phyloP scores from a whole-genome alignment of 768 basidiomycete species.

The Phylloporus sp. region DNA sequence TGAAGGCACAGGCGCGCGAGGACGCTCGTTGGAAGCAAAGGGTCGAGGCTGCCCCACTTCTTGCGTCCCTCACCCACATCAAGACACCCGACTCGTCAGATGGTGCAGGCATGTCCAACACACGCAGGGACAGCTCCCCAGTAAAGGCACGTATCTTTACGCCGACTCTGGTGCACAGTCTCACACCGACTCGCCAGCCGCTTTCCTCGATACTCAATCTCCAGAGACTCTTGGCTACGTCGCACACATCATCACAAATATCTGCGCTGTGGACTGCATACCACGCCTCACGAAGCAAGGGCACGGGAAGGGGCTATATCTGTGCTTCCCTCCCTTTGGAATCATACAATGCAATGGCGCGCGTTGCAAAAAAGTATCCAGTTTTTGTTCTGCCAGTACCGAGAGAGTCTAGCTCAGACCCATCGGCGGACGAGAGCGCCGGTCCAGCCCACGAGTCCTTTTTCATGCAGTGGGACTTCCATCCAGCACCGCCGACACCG shows the following conservation, averaged over 20 bases:
- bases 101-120: conserved; percentile 7
- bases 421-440: conserved; percentile 32
- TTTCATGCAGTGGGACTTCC: conserved; percentile 87
- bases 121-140: conserved; percentile 63
- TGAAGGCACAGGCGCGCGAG: conserved; percentile 30
- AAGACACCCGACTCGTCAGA: conserved; percentile 6
- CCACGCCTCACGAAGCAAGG: conserved; percentile 74
- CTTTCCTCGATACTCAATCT: conserved; percentile 80
- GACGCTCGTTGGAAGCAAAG: conserved; percentile 32
- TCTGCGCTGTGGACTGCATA: conserved; percentile 86
- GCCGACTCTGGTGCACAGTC: not conserved
- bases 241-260: conserved; percentile 72
- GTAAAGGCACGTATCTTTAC: conserved; percentile 46
- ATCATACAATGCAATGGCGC: conserved; percentile 68
- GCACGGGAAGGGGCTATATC: conserved; percentile 80
- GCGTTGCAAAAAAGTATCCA: conserved; percentile 61
- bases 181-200: conserved; percentile 46
- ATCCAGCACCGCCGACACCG: conserved; percentile 64
- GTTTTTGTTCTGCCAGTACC: conserved; percentile 82
- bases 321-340: conserved; percentile 77
- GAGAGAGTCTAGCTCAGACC: conserved; percentile 35
- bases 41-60: conserved; percentile 12
- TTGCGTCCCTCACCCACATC: conserved; percentile 10
- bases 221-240: conserved; percentile 56
- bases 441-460: conserved; percentile 68